phyloP scores from a whole-genome alignment of 352 stramenopile species.

The Phytophthora constricta region DNA sequence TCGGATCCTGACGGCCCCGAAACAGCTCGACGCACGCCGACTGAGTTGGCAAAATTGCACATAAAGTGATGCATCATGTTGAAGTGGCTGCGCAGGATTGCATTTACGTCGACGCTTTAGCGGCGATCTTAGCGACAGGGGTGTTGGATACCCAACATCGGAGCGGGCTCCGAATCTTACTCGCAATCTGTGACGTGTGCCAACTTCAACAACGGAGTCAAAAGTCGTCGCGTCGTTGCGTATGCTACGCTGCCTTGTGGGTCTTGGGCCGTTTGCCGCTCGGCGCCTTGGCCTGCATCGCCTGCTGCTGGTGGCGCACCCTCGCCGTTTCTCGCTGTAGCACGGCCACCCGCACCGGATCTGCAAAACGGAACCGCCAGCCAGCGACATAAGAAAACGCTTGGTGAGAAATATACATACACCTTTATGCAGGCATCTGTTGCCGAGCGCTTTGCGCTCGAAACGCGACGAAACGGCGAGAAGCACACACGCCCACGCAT shows the following conservation, averaged over 20 bases:
- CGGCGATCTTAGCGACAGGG: no score
- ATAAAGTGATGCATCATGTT: background rate
- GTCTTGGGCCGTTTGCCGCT: constrained; percentile 12
- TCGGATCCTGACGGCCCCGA: constrained; percentile 25
- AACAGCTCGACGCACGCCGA: background rate
- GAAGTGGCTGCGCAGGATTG: no score
- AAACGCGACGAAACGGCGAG: constrained; percentile 22
- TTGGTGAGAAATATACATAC: background rate
- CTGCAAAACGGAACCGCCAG: constrained; percentile 37
- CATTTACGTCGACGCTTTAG: background rate
- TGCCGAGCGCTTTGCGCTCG: constrained; percentile 2
- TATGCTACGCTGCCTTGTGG: constrained; percentile 42
- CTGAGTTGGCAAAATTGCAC: no score
- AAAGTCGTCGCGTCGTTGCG: constrained; percentile 14
- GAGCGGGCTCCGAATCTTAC: background rate
- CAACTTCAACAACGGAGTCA: constrained; percentile 1
- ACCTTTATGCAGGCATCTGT: background rate
- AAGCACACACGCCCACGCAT: constrained; percentile 3
- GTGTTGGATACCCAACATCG: no score
- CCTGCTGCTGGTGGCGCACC: constrained; percentile 64
- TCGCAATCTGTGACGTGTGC: background rate
- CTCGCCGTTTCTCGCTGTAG: constrained; percentile 64
- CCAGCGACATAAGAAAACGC: constrained; percentile 6
- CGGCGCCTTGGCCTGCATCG: constrained; percentile 33
- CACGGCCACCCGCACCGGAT: constrained; percentile 58